These are phyloP conservation scores for Saitozyma podzolica DNA, from an alignment of 768 basidiomycete species.

Conservation along the genomic window DNA sequence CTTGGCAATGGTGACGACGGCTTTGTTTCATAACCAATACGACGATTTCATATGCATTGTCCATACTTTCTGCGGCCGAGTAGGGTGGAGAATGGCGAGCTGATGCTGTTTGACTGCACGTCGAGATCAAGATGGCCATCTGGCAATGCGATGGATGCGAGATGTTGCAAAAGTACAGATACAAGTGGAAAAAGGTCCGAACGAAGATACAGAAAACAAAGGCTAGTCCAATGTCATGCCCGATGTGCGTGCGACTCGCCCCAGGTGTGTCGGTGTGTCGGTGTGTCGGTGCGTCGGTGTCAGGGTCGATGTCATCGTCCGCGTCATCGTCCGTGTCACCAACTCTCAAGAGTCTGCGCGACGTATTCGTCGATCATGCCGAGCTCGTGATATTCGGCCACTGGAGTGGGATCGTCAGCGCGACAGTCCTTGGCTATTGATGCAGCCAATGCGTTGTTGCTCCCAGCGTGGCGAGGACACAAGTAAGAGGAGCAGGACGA, in stretches of 20 bases:
- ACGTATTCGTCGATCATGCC: slow-evolving; percentile 48
- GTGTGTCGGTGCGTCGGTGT: too few species aligned
- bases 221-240: too few species aligned
- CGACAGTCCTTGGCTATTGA: too few species aligned
- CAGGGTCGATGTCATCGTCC: too few species aligned
- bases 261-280: too few species aligned
- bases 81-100: background rate
- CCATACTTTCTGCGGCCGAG: background rate
- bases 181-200: background rate
- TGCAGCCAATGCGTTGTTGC: too few species aligned
- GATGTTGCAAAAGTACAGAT: background rate
- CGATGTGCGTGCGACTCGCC: too few species aligned
- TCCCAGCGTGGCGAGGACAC: too few species aligned
- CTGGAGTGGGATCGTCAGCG: slow-evolving; percentile 21
- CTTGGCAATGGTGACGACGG: too few species aligned
- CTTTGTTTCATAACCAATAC: background rate
- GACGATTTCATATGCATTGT: slow-evolving; percentile 7
- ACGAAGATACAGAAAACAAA: background rate
- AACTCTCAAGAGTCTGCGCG: slow-evolving; percentile 31
- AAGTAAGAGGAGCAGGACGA: background rate
- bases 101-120: background rate
- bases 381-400: slow-evolving; percentile 51
- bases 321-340: slow-evolving; percentile 21
- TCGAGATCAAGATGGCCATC: too few species aligned
- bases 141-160: too few species aligned